Conservation (phyloP, 306 rosid species). For the Cyclanthera cordifolia region DNA sequence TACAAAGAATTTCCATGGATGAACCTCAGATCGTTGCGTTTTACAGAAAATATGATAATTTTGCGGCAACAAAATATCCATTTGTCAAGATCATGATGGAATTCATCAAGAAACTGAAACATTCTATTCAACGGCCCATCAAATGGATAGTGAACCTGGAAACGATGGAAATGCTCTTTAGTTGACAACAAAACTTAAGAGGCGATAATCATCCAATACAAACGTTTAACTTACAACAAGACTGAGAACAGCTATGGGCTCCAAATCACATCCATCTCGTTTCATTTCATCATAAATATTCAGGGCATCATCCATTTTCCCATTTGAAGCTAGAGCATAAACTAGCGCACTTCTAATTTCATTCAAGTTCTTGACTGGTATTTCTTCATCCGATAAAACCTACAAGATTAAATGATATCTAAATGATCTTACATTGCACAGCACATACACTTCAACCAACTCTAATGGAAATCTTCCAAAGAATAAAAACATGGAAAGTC, state of each 20-base stretch:
- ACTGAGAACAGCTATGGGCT: conserved; percentile 51
- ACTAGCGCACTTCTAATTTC: conserved; percentile 69
- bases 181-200: background rate
- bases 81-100: conserved; percentile 27
- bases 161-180: conserved; percentile 6
- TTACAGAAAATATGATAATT: conserved; percentile 47
- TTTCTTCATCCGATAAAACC: conserved; percentile 37
- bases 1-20: background rate
- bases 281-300: conserved; percentile 45
- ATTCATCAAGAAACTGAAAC: conserved; percentile 45
- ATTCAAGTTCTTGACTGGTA: conserved; percentile 33
- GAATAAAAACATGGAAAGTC: background rate
- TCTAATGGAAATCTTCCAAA: background rate
- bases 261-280: conserved; percentile 44
- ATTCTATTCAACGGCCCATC: conserved; percentile 44
- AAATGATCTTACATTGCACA: background rate
- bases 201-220: background rate
- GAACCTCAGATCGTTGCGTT: conserved; percentile 55
- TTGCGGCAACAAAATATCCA: conserved; percentile 68
- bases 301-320: conserved; percentile 49
- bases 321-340: conserved; percentile 58
- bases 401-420: conserved; percentile 19
- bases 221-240: conserved; percentile 53
- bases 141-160: conserved; percentile 40
- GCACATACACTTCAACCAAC: background rate